These are phyloP conservation scores for Blastobotrys chiropterorum DNA, from an alignment of 805 yeast genomes.

Conservation along the genomic window DNA sequence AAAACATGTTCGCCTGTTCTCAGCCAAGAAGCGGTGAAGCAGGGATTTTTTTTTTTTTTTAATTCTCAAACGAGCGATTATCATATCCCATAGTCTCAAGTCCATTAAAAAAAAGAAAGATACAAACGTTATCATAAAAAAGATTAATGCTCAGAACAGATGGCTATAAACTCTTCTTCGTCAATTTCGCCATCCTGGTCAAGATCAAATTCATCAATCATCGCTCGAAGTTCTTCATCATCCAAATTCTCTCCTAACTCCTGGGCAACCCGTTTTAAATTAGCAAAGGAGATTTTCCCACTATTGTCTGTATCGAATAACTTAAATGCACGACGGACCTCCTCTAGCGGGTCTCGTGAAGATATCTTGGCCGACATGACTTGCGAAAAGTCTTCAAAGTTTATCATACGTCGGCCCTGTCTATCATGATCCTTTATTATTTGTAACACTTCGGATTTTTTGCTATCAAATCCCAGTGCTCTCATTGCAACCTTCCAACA, in stretches of 20 bases:
- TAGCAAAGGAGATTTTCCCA: conserved; percentile 76
- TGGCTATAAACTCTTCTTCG: conserved; percentile 84
- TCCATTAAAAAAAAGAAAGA: neutral
- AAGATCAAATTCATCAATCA: conserved; percentile 95
- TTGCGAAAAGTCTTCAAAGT: conserved; percentile 74
- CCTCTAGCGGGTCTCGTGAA: conserved; percentile 88
- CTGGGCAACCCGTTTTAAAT: conserved; percentile 81
- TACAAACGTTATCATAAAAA: neutral
- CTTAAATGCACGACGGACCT: conserved; percentile 81
- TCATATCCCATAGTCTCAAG: too few relatives aligned
- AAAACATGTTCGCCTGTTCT: too few relatives aligned
- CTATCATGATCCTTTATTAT: conserved; percentile 77
- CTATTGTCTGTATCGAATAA: conserved; percentile 84
- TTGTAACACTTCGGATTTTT: conserved; percentile 72
- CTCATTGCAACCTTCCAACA: conserved; percentile 68
- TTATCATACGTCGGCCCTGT: conserved; percentile 57
- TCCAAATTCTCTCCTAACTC: conserved; percentile 88
- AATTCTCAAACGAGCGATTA: too few relatives aligned
- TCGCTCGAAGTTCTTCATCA: conserved; percentile 89
- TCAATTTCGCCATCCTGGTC: conserved; percentile 95
- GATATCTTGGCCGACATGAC: conserved; percentile 77
- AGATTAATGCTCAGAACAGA: conserved; percentile 57
- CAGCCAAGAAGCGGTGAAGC: too few relatives aligned
- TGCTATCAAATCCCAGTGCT: conserved; percentile 86
- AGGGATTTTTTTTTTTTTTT: too few relatives aligned